Percentiles rank a stretch among this genome's conserved stretches.
Evolutionary conservation across 2,329 filamentous ascomycete species (phyloP).

Genomic region (Magnaporthiopsis incrustans): DNA sequence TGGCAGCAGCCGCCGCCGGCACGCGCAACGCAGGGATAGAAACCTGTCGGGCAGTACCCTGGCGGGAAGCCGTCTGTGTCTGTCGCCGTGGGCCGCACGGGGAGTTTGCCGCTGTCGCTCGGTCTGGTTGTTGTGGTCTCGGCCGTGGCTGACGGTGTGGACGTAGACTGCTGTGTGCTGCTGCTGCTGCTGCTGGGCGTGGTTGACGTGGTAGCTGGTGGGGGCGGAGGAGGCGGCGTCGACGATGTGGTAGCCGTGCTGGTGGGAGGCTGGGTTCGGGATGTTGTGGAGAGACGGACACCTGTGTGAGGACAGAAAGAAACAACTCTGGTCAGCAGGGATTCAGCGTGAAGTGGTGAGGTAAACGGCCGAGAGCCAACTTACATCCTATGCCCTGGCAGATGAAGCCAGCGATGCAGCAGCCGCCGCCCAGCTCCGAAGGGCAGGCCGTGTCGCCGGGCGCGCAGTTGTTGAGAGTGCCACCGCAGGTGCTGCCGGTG

Average conservation of each 20-base stretch:
- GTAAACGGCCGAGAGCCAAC: conserved; percentile 19
- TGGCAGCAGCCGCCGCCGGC: conserved; percentile 83
- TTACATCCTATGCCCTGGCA: conserved; percentile 66
- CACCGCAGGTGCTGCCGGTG: conserved; percentile 52
- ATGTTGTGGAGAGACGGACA: conserved; percentile 21
- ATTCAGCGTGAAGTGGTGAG: conserved; percentile 8
- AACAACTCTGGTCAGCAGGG: not conserved
- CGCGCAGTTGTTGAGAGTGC: conserved; percentile 53
- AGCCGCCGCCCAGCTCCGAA: conserved; percentile 60
- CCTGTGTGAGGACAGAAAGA: conserved; percentile 17
- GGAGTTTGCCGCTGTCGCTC: conserved; percentile 32
- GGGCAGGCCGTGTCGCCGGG: conserved; percentile 57
- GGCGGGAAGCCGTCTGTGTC: conserved; percentile 28
- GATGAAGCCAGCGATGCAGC: conserved; percentile 64
- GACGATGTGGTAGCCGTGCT: conserved; percentile 7
- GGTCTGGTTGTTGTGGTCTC: conserved; percentile 26
- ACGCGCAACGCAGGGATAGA: conserved; percentile 81
- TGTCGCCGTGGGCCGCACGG: conserved; percentile 38
- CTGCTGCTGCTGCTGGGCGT: conserved; percentile 24
- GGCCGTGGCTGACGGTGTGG: conserved; percentile 13
- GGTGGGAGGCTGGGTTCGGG: conserved; percentile 9
- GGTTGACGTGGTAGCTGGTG: conserved; percentile 12
- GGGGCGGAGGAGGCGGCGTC: conserved; percentile 4
- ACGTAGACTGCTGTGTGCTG: conserved; percentile 11
- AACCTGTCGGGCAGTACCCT: conserved; percentile 71